Evolutionary conservation across 2,329 filamentous ascomycete species (phyloP), one percentile per base, ranked within the genome.

Genomic region (Diaporthe sp.): DNA sequence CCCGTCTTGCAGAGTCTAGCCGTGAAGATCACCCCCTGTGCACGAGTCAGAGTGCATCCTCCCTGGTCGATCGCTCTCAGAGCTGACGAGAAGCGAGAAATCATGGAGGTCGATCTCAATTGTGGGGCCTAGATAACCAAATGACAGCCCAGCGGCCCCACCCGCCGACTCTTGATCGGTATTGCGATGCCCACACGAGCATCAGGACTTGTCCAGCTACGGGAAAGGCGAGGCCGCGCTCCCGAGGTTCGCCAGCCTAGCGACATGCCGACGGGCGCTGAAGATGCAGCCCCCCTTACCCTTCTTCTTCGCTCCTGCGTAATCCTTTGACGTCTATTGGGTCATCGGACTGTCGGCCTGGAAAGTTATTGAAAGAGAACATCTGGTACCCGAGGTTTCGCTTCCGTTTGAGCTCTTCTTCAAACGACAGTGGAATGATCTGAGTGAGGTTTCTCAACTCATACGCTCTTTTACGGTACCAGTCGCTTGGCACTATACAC

Each of bases 321-420:
- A 69, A 69, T 69, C 3, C 65, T 55, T 42, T 69, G 22, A 51
- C 49, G 65, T 42, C 37, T 42, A 69, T 69, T 69, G 65, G 65
- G 8, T 42, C 65, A n/a, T 22, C n/a, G 15, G 65, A 22, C 49
- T 28, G 13, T 15, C 17, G 8, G 13, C 3, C 2, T 42, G 31
- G 2, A 17, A 12, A 39, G 46, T 4, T n/a, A 39, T 68, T 53
- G 7, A 68, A 53, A 68, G 65, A 4, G 4, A 19, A 7, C 62
- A 5, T 5, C 25, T 7, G 12, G 5, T 69, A 42, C n/a, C n/a
- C 42, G 8, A 25, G 9, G 0, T 67, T n/a, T 65, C 6, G 12
- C 2, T 28, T 55, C 31, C 49, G 9, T 53, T 51, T 31, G 22
- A 55, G 49, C 34, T 55, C n/a, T 42, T 6, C n/a, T 55, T 55